Percentiles rank a stretch among this genome's conserved stretches.
Conservation (phyloP, 441 rosid species). For the Populus hybrid region DNA sequence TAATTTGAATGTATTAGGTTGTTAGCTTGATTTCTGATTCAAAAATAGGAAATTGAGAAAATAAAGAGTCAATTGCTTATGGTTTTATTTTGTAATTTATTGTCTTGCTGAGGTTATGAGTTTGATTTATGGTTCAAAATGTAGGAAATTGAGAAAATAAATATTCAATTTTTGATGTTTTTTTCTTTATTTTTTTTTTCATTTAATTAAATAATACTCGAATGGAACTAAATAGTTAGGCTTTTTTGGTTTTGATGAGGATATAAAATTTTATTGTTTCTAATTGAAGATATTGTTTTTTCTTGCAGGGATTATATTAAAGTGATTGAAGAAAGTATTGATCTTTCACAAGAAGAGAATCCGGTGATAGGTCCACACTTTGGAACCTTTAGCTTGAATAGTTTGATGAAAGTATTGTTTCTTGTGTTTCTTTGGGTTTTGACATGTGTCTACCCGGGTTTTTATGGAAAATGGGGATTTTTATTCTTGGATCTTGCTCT, state of each 20-base stretch:
- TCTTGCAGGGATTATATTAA: constrained; percentile 1
- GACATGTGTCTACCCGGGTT: neutral
- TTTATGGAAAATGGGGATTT: constrained; percentile 10
- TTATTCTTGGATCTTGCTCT: neutral
- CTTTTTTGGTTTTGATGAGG: neutral
- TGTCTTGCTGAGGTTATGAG: neutral
- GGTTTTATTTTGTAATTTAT: neutral
- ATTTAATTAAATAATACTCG: too few species aligned
- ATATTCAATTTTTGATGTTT: too few species aligned
- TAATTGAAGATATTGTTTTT: neutral
- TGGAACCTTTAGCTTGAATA: neutral
- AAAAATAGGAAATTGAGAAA: too few species aligned
- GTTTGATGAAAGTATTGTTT: neutral
- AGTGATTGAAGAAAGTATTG: neutral
- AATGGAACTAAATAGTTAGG: neutral
- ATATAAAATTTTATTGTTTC: neutral
- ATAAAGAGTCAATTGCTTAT: too few species aligned
- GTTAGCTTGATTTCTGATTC: neutral
- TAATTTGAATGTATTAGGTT: too few species aligned
- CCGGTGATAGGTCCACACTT: neutral
- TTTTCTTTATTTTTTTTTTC: neutral
- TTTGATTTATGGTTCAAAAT: neutral
- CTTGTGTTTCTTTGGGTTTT: neutral
- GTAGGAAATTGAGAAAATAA: neutral
- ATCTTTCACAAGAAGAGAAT: neutral